Evolutionary conservation across 345 rosid genomes (phyloP).

Genomic region (Salix suchowensis): DNA sequence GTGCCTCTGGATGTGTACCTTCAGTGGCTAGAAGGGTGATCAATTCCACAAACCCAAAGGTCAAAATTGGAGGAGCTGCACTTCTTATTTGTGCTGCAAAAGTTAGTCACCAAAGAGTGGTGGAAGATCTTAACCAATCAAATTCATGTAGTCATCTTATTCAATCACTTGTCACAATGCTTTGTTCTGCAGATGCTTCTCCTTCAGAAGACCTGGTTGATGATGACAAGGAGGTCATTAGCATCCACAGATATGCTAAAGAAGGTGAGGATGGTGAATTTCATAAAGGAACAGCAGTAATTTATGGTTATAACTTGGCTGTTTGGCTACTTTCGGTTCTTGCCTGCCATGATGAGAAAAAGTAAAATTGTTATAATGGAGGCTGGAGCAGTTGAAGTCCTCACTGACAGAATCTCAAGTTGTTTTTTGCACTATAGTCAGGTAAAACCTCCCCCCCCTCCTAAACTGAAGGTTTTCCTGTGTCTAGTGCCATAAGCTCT

Average conservation of each 20-base stretch:
- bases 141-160: slow-evolving; percentile 56
- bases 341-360: slow-evolving; percentile 82
- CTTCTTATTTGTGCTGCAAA: slow-evolving; percentile 90
- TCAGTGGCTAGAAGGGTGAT: slow-evolving; percentile 75
- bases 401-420: slow-evolving; percentile 66
- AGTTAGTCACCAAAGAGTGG: slow-evolving; percentile 70
- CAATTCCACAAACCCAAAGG: slow-evolving; percentile 53
- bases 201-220: slow-evolving; percentile 38
- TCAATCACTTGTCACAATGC: slow-evolving; percentile 71
- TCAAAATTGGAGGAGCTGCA: slow-evolving; percentile 94
- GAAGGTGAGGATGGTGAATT: slow-evolving; percentile 52
- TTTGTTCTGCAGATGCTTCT: slow-evolving; percentile 47
- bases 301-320: slow-evolving; percentile 73
- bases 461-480: not conserved
- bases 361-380: slow-evolving; percentile 79
- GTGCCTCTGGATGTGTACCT: slow-evolving; percentile 60
- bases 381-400: slow-evolving; percentile 84
- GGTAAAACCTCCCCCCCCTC: slow-evolving; percentile 34
- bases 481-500: not conserved
- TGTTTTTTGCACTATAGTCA: slow-evolving; percentile 58
- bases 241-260: slow-evolving; percentile 56
- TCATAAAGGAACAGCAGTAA: slow-evolving; percentile 41
- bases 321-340: slow-evolving; percentile 88
- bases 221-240: slow-evolving; percentile 49
- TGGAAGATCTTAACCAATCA: slow-evolving; percentile 83